Percentiles rank a stretch among this genome's conserved stretches.
Evolutionary conservation across 2,329 filamentous ascomycete genomes (phyloP).

Genomic region (Apiospora rasikravindrae): DNA sequence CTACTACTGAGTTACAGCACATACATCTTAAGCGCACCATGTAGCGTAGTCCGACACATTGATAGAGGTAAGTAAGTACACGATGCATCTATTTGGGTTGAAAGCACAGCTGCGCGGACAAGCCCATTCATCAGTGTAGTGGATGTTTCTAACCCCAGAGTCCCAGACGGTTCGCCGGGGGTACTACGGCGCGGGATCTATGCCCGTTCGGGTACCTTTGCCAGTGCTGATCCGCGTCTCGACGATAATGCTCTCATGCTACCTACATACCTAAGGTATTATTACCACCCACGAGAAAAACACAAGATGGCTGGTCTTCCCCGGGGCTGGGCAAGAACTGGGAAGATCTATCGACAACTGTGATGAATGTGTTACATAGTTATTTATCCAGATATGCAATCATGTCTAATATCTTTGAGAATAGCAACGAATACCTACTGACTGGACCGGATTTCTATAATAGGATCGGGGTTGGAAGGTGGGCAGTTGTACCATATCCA

Average conservation of each 20-base stretch:
- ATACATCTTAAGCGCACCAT: not conserved
- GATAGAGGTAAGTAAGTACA: not conserved
- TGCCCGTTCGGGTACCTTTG: constrained; percentile 12
- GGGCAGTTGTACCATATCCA: constrained; percentile 2
- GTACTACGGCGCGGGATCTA: constrained; percentile 7
- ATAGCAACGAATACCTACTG: not conserved
- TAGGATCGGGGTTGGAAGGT: not conserved
- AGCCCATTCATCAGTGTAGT: not conserved
- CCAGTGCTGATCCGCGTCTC: constrained; percentile 2
- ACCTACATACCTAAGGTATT: too few relatives aligned
- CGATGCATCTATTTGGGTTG: not conserved
- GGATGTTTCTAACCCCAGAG: constrained; percentile 5
- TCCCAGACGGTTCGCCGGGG: not conserved
- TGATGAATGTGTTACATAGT: not conserved
- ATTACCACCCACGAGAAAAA: not conserved
- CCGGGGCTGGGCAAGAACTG: not conserved
- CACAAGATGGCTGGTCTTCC: not conserved
- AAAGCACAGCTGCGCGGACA: not conserved
- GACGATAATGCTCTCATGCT: not conserved
- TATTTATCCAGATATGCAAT: not conserved
- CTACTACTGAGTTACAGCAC: not conserved
- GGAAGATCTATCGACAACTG: not conserved
- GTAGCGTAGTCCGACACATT: not conserved
- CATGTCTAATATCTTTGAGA: too few relatives aligned
- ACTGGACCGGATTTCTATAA: not conserved